Evolutionary conservation across 1,284 basidiomycete genomes (phyloP).

Genomic region (Melampsora americana): DNA sequence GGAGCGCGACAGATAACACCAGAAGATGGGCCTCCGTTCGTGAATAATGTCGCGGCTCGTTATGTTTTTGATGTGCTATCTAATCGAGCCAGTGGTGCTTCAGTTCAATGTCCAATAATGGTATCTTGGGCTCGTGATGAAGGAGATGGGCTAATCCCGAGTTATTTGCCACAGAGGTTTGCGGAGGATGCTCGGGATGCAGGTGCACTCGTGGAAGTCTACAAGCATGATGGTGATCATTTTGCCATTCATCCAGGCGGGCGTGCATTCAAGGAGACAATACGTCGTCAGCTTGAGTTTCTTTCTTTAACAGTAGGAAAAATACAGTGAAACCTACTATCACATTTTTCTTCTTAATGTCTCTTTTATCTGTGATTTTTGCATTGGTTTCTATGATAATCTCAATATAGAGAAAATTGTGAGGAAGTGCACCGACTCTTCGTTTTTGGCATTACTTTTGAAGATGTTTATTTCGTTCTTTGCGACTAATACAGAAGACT

Average conservation of each 20-base stretch:
- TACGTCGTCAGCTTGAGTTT: conserved; percentile 13
- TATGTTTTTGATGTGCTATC: conserved; percentile 27
- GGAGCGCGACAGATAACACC: conserved; percentile 16
- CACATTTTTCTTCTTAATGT: too few species aligned
- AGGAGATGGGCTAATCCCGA: conserved; percentile 18
- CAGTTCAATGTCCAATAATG: conserved; percentile 17
- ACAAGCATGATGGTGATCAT: conserved; percentile 25
- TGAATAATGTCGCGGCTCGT: conserved; percentile 20
- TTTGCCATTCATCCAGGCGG: conserved; percentile 20
- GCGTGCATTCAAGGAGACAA: conserved; percentile 6
- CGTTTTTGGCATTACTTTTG: too few species aligned
- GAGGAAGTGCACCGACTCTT: too few species aligned
- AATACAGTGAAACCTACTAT: too few species aligned
- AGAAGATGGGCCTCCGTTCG: not conserved
- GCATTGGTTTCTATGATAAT: too few species aligned
- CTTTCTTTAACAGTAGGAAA: not conserved
- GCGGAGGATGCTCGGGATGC: conserved; percentile 21
- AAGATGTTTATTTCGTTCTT: too few species aligned
- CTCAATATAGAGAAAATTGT: too few species aligned
- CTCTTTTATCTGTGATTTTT: too few species aligned
- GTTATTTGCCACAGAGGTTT: conserved; percentile 13
- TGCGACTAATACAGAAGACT: too few species aligned
- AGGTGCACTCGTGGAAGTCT: not conserved
- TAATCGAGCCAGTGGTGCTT: conserved; percentile 11
- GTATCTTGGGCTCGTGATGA: conserved; percentile 20